Evolutionary conservation across 2,329 filamentous ascomycete species (phyloP), one percentile per base, ranked within the genome.

Genomic region (Thielaviopsis populi): DNA sequence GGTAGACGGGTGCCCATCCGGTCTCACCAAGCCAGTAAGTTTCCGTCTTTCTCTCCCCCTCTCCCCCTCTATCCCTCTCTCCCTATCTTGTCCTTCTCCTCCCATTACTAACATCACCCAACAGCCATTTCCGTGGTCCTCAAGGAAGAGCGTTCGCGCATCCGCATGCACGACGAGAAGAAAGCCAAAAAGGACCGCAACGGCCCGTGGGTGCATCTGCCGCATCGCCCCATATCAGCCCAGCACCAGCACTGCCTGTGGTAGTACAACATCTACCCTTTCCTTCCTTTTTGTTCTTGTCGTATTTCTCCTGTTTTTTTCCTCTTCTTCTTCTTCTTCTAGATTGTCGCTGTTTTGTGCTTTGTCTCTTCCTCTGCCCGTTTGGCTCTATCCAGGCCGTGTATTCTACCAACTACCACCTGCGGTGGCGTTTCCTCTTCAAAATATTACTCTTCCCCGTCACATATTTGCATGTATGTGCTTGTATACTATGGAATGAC

Each of bases 181-280:
- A 80, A 89, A 72, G 84, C 84, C 69, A 92, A 89, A 78, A 81
- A 87, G 73, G 79, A 82, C 63, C 85, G 85, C 71, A 82, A 85
- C 67, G 88, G 89, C 68, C 84, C 92, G 17, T 96, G 92, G 92
- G 82, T 88, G 13, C 89, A 91, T 70, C 77, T 97, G 62, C 92
- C 92, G 7, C 89, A 96, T 74, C 84, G 91, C 67, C 88, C 87
- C 6, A 80, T 99, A 63, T 86, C 86, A 67, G 85, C 85, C 42
- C 91, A 96, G 77, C 83, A 88, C 69, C 92, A 90, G 72, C 95
- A 94, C 74, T 95, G 95, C 75, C 84, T 88, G 67, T 99, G 92
- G 92, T 97, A 86, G 69, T 8, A 70, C 40, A 40, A 42, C n/a
- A 30, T 56, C 15, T 33, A 15, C 19, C n/a, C n/a, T n/a, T n/a